Evolutionary conservation across 1,284 basidiomycete genomes (phyloP).

Genomic region (Ganoderma leucocontextum): DNA sequence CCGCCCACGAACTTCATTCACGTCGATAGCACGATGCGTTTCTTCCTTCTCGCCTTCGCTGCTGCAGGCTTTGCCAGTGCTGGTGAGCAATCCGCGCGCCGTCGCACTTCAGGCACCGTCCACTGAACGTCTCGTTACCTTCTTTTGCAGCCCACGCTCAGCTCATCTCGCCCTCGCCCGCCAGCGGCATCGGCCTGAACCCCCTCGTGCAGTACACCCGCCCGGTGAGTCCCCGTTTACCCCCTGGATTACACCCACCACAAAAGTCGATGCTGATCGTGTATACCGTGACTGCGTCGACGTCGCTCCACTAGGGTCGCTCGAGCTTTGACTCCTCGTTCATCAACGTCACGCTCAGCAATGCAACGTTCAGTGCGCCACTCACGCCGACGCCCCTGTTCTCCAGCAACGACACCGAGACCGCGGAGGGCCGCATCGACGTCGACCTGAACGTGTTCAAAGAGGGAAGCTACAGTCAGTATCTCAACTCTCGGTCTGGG

Average conservation of each 20-base stretch:
- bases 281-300: neutral
- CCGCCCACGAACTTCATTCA: neutral
- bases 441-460: slow-evolving; percentile 7
- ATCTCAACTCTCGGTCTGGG: neutral
- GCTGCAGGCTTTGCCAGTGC: neutral
- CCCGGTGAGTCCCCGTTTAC: neutral
- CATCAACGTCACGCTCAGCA: slow-evolving; percentile 8
- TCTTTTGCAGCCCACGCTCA: neutral
- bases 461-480: slow-evolving; percentile 6
- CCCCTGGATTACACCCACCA: neutral
- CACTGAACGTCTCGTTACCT: neutral
- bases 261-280: neutral
- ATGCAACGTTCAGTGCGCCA: slow-evolving; percentile 10
- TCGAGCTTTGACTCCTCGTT: slow-evolving; percentile 4
- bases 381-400: slow-evolving; percentile 5
- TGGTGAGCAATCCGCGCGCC: neutral
- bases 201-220: slow-evolving; percentile 6
- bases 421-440: slow-evolving; percentile 6
- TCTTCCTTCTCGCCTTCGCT: neutral
- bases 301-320: neutral
- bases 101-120: neutral
- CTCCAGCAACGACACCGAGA: slow-evolving; percentile 1
- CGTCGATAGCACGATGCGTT: neutral
- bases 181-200: slow-evolving; percentile 2
- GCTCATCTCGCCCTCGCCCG: neutral